These are phyloP conservation scores for Dentipellis sp. DNA, from an alignment of 768 basidiomycete species.

Conservation along the genomic window DNA sequence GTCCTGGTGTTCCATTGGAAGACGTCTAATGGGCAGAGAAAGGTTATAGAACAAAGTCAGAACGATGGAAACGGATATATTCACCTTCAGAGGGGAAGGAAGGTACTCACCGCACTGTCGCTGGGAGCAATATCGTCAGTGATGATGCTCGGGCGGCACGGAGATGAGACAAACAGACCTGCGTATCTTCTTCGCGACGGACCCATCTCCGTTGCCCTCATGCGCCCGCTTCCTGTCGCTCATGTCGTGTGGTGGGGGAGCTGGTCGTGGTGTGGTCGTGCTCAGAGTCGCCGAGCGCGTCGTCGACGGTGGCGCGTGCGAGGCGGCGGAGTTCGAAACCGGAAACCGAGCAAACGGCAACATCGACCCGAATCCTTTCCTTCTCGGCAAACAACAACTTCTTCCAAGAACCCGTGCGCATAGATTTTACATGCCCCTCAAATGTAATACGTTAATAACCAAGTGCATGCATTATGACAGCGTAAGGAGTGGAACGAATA, in stretches of 20 bases:
- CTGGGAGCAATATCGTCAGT: constrained; percentile 28
- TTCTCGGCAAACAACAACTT: neutral
- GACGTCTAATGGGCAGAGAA: constrained; percentile 40
- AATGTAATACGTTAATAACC: too few species aligned
- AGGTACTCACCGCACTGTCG: constrained; percentile 59
- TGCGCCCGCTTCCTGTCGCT: constrained; percentile 11
- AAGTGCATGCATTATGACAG: too few species aligned
- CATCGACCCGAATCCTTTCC: neutral
- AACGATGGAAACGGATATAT: constrained; percentile 42
- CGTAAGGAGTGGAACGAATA: too few species aligned
- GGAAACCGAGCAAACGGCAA: neutral
- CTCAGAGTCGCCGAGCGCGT: neutral
- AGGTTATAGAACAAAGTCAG: constrained; percentile 67
- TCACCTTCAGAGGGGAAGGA: constrained; percentile 54
- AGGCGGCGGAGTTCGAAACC: neutral
- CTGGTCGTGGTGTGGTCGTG: neutral
- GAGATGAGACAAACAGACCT: constrained; percentile 38
- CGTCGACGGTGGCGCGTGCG: neutral
- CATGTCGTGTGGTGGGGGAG: constrained; percentile 2
- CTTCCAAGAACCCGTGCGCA: neutral
- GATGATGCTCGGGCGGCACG: constrained; percentile 6
- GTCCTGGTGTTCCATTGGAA: constrained; percentile 32
- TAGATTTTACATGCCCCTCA: neutral
- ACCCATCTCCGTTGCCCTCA: constrained; percentile 6
- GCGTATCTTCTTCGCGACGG: constrained; percentile 26